Percentiles rank a stretch among this genome's conserved stretches.
phyloP scores from a whole-genome alignment of 164 flowering plant species.

The Saururus chinensis region DNA sequence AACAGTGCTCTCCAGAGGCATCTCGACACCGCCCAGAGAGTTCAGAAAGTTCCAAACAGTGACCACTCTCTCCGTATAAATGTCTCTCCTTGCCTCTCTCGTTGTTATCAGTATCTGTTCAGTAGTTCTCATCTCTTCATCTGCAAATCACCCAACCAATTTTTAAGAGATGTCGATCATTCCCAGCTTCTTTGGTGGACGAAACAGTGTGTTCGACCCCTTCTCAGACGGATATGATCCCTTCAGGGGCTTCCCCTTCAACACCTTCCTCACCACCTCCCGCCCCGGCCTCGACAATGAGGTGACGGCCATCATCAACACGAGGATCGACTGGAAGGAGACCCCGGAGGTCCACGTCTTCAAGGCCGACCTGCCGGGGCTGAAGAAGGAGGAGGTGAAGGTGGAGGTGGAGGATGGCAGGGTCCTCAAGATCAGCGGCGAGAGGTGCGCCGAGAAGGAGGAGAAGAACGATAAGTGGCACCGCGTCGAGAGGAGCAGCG shows the following conservation, averaged over 20 bases:
- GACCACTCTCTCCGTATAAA: too few species aligned
- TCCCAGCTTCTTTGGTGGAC: not conserved
- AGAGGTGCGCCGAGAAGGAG: conserved; percentile 21
- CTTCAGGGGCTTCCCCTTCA: conserved; percentile 2
- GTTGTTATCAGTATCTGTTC: too few species aligned
- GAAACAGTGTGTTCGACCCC: not conserved
- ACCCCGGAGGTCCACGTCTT: conserved; percentile 30
- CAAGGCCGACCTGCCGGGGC: conserved; percentile 33
- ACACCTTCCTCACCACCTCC: not conserved
- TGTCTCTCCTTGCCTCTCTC: too few species aligned
- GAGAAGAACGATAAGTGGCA: conserved; percentile 30
- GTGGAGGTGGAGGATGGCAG: conserved; percentile 34
- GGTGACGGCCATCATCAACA: conserved; percentile 11
- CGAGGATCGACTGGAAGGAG: conserved; percentile 31
- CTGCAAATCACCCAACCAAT: too few species aligned
- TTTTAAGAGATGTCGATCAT: not conserved
- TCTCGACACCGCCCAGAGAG: too few species aligned
- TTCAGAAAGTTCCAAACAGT: too few species aligned
- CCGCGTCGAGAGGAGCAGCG: conserved; percentile 24
- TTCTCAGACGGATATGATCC: not conserved
- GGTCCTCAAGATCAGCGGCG: conserved; percentile 29
- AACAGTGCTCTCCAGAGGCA: too few species aligned
- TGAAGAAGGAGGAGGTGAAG: conserved; percentile 31
- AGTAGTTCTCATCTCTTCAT: too few species aligned
- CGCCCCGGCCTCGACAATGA: conserved; percentile 3